Evolutionary conservation across 1,139 yeast species (phyloP), one percentile per base, ranked within the genome.

Genomic region (Taphrina deformans): DNA sequence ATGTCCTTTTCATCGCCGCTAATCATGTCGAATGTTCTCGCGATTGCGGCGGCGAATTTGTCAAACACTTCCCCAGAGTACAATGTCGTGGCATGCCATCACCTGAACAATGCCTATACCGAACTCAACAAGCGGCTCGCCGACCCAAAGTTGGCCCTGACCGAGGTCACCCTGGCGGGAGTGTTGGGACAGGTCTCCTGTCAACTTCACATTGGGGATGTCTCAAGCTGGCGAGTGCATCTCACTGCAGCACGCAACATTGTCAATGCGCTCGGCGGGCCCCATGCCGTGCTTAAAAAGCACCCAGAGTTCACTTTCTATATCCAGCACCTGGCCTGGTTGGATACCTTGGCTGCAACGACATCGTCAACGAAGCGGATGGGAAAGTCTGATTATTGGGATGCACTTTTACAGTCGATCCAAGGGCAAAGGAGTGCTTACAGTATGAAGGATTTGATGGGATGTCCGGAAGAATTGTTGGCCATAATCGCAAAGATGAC

Each of bases 271-370:
- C 55, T 58, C 18, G 62, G 62, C 2, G 62, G 62, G 16, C 62
- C 62, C 4, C 48, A 48, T 23, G 62, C 55, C 3, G 62, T 48
- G 14, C 55, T 46, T 14, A 29, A 24, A n/a, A 23, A 21, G n/a
- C 27, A 26, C 7, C 62, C 62, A 12, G 44, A 41, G 14, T 58
- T 27, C 46, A 33, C 27, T 29, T 58, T 58, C 38, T 58, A 58
- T 16, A 48, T 58, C 7, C 62, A 58, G 55, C 62, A 58, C 35
- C 62, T 58, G 16, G 62, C 62, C 9, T 58, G 62, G 62, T 41
- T 58, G 33, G 62, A 58, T 26, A 58, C 53, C 10, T 16, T 58
- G 14, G 62, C 62, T 9, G 62, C 62, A 6, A 58, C 62, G 14
- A 58, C 62, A 18, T 45, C 55, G 14, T 48, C 52, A 6, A 45